phyloP scores from a whole-genome alignment of 2,329 filamentous ascomycete species.

The Curvularia sp. region DNA sequence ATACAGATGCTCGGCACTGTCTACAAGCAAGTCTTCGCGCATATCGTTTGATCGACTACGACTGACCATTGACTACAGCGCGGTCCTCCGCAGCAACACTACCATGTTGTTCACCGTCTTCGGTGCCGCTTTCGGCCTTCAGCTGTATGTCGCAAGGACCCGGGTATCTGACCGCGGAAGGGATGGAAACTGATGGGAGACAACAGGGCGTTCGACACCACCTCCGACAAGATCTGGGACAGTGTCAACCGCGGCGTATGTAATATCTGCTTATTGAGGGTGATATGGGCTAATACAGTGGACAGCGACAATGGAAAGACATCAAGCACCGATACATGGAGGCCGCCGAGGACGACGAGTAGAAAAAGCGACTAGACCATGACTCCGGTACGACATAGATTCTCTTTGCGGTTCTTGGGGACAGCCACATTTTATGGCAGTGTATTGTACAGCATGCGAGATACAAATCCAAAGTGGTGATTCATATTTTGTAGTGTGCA shows the following conservation, averaged over 20 bases:
- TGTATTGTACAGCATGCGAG: constrained; percentile 47
- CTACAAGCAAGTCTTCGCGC: constrained; percentile 56
- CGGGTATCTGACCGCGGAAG: constrained; percentile 7
- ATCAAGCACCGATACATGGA: constrained; percentile 89
- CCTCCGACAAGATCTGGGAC: constrained; percentile 89
- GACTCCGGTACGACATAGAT: constrained; percentile 29
- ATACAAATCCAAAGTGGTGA: constrained; percentile 30
- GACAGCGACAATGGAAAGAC: constrained; percentile 98
- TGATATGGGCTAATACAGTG: constrained; percentile 27
- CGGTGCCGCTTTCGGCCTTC: constrained; percentile 83
- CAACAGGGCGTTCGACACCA: constrained; percentile 78
- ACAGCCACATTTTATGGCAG: constrained; percentile 42
- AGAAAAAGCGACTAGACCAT: constrained; percentile 22
- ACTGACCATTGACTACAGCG: constrained; percentile 62
- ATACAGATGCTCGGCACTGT: constrained; percentile 61
- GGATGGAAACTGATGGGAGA: constrained; percentile 30
- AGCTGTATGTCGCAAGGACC: constrained; percentile 73
- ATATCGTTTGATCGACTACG: constrained; percentile 18
- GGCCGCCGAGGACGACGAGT: constrained; percentile 68
- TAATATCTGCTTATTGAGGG: constrained; percentile 4
- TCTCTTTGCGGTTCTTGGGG: constrained; percentile 25
- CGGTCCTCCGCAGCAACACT: constrained; percentile 84
- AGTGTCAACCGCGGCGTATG: constrained; percentile 83
- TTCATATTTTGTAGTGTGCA: background rate
- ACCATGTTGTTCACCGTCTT: constrained; percentile 90